Base-by-base conservation (phyloP, 192 early-diverging fungal genomes). In the Globomyces pollinis-pini region DNA sequence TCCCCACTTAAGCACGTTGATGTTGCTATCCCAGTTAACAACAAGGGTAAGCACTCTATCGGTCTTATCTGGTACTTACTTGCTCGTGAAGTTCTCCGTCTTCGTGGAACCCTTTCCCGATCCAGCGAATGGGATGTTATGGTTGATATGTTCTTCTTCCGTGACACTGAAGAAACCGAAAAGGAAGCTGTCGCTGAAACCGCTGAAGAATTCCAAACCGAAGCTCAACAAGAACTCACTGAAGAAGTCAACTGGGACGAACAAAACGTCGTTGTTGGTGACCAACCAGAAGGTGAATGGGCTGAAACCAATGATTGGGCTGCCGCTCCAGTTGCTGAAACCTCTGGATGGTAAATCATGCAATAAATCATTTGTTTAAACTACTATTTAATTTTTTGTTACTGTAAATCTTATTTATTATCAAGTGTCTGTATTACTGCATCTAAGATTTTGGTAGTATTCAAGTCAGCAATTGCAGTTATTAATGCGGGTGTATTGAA, bases 91-190 rank as follows among this genome's bases (percentile, higher is more conserved):
- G 92, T 99, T 60, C 90, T 97, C 79, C 89, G 97, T 65, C 88
- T 99, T 69, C 88, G 94, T 72, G 95, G 93, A 67, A 81, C 86
- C 70, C 81, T 99, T 68, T 62, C 87, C 65, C 87, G 93, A 73
- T 70, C 80, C 65, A 70, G 79, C 61, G 76, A 83, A 59, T 99
- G 97, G 97, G 79, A 91, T 58, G 78, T 99, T 68, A 98, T 99
- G 95, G 90, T 91, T 64, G 97, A 99, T 79, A 94, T 99, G 97
- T 99, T 97, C 97, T 98, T 99, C 89, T 98, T 86, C 88, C 90
- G 97, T 70, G 95, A 97, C 72, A 86, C 95, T 64, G 97, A 99
- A 72, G 85, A 86, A 54, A 88, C 89, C 73, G 93, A 96, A 87
- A 94, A 99, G 68, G 87, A 83, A 53, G n/a, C n/a, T n/a, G n/a